Conservation (phyloP, 768 basidiomycete species). For the Collybia mongolica region DNA sequence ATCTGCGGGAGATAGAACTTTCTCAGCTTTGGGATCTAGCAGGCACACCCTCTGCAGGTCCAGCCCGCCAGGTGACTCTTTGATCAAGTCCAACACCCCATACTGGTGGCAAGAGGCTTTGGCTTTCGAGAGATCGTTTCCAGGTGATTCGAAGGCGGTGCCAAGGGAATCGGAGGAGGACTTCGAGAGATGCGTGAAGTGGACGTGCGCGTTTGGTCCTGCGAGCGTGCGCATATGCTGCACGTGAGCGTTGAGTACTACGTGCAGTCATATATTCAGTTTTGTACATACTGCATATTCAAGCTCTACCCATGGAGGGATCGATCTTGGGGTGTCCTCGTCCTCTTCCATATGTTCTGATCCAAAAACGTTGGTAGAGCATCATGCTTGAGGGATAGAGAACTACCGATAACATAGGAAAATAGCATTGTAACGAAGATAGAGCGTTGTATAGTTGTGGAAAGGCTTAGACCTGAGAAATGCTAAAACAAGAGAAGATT, state of each 20-base stretch:
- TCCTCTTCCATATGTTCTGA: conserved; percentile 96
- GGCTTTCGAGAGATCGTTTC: conserved; percentile 28
- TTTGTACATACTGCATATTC: conserved; percentile 72
- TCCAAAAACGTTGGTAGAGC: conserved; percentile 6
- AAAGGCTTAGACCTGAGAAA: too few relatives aligned
- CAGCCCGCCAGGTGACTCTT: conserved; percentile 21
- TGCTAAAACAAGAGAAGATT: too few relatives aligned
- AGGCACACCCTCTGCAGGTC: conserved; percentile 75
- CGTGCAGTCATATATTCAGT: not conserved
- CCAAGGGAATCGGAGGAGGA: conserved; percentile 58
- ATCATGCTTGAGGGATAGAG: conserved; percentile 1
- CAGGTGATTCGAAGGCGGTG: conserved; percentile 24
- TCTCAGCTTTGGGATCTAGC: conserved; percentile 87
- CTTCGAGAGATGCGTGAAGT: conserved; percentile 87
- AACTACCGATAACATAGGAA: conserved; percentile 57
- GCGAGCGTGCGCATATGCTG: conserved; percentile 87
- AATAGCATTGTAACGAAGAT: conserved; percentile 34
- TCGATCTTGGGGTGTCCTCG: conserved; percentile 64
- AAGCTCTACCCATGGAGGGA: conserved; percentile 89
- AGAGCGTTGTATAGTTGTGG: too few relatives aligned
- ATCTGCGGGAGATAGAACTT: conserved; percentile 72
- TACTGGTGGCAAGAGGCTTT: conserved; percentile 44
- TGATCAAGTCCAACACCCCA: conserved; percentile 62
- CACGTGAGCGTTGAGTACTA: not conserved
- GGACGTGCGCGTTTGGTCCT: conserved; percentile 59